Conservation (phyloP, 805 yeast genomes). For the Zygosaccharomyces bisporus region DNA sequence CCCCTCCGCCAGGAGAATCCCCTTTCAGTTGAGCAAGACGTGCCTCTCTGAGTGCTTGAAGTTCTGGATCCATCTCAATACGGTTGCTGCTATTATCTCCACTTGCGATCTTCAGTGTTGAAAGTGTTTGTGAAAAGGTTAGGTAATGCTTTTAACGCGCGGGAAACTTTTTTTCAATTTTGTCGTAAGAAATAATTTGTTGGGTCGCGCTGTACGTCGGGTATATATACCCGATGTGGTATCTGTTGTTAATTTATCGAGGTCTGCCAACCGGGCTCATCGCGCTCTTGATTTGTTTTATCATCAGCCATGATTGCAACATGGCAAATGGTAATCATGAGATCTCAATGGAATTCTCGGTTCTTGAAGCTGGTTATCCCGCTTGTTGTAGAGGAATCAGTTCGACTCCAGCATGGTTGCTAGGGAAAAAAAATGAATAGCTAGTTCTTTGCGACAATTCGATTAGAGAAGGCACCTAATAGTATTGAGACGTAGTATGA, state of each 20-base stretch:
- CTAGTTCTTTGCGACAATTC: too few relatives aligned
- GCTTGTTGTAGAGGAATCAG: too few relatives aligned
- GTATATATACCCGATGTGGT: background rate
- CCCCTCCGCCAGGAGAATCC: slow-evolving; percentile 36
- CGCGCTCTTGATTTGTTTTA: too few relatives aligned
- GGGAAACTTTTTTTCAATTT: slow-evolving; percentile 6
- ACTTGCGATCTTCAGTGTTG: background rate
- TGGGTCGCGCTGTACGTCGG: background rate
- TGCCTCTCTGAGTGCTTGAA: slow-evolving; percentile 90
- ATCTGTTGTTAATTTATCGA: background rate
- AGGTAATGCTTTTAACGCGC: slow-evolving; percentile 5
- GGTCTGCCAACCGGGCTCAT: background rate
- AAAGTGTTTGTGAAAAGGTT: background rate
- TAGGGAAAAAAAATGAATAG: too few relatives aligned
- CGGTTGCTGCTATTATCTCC: background rate
- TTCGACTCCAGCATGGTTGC: too few relatives aligned
- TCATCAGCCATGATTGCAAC: too few relatives aligned
- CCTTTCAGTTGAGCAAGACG: slow-evolving; percentile 78
- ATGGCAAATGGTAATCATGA: too few relatives aligned
- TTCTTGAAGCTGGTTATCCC: too few relatives aligned
- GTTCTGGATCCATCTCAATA: slow-evolving; percentile 74
- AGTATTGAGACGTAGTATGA: too few relatives aligned
- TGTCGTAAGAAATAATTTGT: too few relatives aligned
- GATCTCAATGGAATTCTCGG: too few relatives aligned
- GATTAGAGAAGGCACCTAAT: too few relatives aligned